phyloP scores from a whole-genome alignment of 2,329 filamentous ascomycete genomes.

The Pseudocercospora crystallina region DNA sequence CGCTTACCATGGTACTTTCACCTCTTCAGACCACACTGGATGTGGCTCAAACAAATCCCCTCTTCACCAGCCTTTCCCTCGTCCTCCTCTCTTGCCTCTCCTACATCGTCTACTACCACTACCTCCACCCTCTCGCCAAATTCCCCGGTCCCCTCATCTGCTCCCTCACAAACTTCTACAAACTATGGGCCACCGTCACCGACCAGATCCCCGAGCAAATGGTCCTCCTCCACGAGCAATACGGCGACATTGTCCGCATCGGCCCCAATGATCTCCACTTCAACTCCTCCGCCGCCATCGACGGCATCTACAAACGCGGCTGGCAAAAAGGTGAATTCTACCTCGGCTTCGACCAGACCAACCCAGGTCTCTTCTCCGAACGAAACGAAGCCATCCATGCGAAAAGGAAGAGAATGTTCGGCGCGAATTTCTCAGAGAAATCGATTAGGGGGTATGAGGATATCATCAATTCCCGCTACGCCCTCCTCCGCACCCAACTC shows the following conservation, averaged over 20 bases:
- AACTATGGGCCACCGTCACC: not conserved
- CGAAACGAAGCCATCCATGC: conserved; percentile 1
- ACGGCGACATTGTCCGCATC: conserved; percentile 17
- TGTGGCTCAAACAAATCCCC: too few species aligned
- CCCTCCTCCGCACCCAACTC: conserved; percentile 1
- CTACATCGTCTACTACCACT: too few species aligned
- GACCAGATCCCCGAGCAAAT: not conserved
- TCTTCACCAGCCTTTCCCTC: too few species aligned
- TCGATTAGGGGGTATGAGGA: conserved; percentile 1
- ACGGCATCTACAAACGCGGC: conserved; percentile 4
- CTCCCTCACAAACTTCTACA: conserved; percentile 9
- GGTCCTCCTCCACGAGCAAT: conserved; percentile 7
- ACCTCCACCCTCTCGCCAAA: conserved; percentile 35
- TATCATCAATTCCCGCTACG: conserved; percentile 3
- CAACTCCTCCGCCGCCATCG: not conserved
- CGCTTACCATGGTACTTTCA: too few species aligned
- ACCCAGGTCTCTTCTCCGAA: conserved; percentile 1
- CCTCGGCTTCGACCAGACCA: not conserved
- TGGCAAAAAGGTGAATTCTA: conserved; percentile 8
- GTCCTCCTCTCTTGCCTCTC: too few species aligned
- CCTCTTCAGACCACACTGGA: too few species aligned
- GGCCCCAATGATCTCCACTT: conserved; percentile 11
- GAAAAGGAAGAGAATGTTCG: not conserved
- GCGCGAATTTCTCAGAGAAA: not conserved
- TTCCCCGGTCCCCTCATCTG: conserved; percentile 40